Evolutionary conservation across 73 alveolate genomes (phyloP).

Genomic region (Paramecium pentaurelia): DNA sequence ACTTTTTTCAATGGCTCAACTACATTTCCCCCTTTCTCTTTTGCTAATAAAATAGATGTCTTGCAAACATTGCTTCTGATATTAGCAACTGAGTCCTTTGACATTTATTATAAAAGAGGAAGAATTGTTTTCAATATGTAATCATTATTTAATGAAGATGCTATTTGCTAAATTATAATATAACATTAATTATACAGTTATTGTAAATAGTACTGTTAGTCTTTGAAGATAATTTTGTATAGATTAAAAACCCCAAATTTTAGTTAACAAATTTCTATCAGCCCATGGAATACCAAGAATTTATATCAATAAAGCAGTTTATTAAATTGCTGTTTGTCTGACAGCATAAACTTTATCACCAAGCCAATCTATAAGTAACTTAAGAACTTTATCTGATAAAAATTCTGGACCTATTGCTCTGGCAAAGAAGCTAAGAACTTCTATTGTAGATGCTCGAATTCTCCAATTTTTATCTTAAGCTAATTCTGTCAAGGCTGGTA

Average conservation of each 20-base stretch:
- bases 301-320: background rate
- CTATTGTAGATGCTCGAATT: conserved; percentile 51
- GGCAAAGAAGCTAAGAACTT: conserved; percentile 51
- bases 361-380: conserved; percentile 51
- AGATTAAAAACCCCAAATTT: background rate
- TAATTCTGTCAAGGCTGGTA: conserved; percentile 56
- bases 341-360: conserved; percentile 51
- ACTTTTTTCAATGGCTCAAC: conserved; percentile 44
- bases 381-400: conserved; percentile 30
- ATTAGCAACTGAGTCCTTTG: conserved; percentile 53
- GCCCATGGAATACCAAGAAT: conserved; percentile 54
- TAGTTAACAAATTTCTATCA: conserved; percentile 48
- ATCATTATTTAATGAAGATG: conserved; percentile 2
- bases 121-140: conserved; percentile 40
- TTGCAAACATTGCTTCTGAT: conserved; percentile 46
- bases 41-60: background rate
- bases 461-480: conserved; percentile 62
- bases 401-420: conserved; percentile 59
- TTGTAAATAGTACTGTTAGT: conserved; percentile 44
- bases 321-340: conserved; percentile 38
- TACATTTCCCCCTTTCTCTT: background rate
- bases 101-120: conserved; percentile 9
- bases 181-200: background rate
- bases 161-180: background rate
- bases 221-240: conserved; percentile 45